These are phyloP conservation scores for Parachaetomium inaequale DNA, from an alignment of 495 filamentous ascomycete genomes.

Conservation along the genomic window DNA sequence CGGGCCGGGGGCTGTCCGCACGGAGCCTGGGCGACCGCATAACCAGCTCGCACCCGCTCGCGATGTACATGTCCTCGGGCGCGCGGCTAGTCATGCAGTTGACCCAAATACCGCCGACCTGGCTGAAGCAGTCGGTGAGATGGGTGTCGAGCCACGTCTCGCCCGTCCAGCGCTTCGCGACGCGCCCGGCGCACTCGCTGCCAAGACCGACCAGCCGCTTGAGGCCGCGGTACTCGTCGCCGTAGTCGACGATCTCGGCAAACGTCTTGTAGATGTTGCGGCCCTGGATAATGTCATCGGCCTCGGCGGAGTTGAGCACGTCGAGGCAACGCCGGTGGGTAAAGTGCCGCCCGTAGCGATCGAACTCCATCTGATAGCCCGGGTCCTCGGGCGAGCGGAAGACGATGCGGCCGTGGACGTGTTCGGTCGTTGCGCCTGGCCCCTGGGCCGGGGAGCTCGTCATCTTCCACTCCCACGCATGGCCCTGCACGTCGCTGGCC, in stretches of 20 bases:
- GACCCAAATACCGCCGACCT: conserved; percentile 52
- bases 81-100: conserved; percentile 48
- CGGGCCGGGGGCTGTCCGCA: conserved; percentile 22
- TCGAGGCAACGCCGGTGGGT: conserved; percentile 36
- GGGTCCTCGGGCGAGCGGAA: conserved; percentile 33
- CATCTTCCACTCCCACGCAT: not conserved
- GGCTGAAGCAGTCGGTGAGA: conserved; percentile 37
- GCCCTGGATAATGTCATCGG: conserved; percentile 7
- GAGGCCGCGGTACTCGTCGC: conserved; percentile 42
- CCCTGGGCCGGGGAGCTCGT: not conserved
- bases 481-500: not conserved
- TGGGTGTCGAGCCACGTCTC: not conserved
- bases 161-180: conserved; percentile 32
- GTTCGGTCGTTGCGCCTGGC: not conserved
- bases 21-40: conserved; percentile 39
- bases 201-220: conserved; percentile 44
- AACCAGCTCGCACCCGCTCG: conserved; percentile 46
- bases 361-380: conserved; percentile 36
- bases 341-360: conserved; percentile 42
- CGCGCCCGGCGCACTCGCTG: conserved; percentile 43
- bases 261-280: conserved; percentile 50
- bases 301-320: not conserved
- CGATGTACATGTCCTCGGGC: conserved; percentile 46
- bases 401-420: not conserved
- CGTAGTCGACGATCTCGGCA: conserved; percentile 49